A percentile compares a stretch with the other conserved stretches of the same genome.
phyloP scores from a whole-genome alignment of 2,329 filamentous ascomycete species.

The Paecilomyces sp. region DNA sequence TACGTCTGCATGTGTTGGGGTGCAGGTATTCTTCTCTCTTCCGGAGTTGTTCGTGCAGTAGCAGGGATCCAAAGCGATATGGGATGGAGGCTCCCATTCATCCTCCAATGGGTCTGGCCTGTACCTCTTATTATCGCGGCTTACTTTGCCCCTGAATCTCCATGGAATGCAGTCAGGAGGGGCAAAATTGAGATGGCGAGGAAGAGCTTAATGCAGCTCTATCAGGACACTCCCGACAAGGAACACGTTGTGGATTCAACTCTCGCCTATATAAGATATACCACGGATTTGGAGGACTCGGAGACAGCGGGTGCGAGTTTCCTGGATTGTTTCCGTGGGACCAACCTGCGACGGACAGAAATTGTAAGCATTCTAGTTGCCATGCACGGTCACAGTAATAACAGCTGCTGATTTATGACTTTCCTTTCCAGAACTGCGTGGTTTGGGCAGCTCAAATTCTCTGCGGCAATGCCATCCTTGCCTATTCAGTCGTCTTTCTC shows the following conservation, averaged over 20 bases:
- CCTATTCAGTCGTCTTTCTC: slow-evolving; percentile 33
- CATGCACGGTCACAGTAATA: background rate
- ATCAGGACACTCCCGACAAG: background rate
- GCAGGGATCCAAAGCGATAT: slow-evolving; percentile 34
- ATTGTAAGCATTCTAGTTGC: slow-evolving; percentile 17
- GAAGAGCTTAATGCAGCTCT: slow-evolving; percentile 33
- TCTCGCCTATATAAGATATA: slow-evolving; percentile 25
- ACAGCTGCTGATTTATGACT: background rate
- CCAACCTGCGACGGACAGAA: slow-evolving; percentile 32
- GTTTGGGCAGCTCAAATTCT: slow-evolving; percentile 35
- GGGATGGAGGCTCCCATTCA: slow-evolving; percentile 47
- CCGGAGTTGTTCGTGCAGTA: slow-evolving; percentile 41
- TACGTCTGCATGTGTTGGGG: slow-evolving; percentile 54
- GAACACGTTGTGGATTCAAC: slow-evolving; percentile 8
- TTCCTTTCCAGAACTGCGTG: slow-evolving; percentile 23
- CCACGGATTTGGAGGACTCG: slow-evolving; percentile 22
- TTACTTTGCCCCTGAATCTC: slow-evolving; percentile 43
- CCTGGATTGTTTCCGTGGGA: slow-evolving; percentile 22
- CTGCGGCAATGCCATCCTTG: slow-evolving; percentile 30
- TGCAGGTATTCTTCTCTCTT: slow-evolving; percentile 48
- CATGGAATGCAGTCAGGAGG: slow-evolving; percentile 44
- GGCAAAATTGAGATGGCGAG: slow-evolving; percentile 36
- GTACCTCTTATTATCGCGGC: slow-evolving; percentile 38
- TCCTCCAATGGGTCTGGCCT: slow-evolving; percentile 48
- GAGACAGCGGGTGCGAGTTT: slow-evolving; percentile 14